These are phyloP conservation scores for Podaxis carcinomalis DNA, from an alignment of 768 basidiomycete species.

Conservation along the genomic window DNA sequence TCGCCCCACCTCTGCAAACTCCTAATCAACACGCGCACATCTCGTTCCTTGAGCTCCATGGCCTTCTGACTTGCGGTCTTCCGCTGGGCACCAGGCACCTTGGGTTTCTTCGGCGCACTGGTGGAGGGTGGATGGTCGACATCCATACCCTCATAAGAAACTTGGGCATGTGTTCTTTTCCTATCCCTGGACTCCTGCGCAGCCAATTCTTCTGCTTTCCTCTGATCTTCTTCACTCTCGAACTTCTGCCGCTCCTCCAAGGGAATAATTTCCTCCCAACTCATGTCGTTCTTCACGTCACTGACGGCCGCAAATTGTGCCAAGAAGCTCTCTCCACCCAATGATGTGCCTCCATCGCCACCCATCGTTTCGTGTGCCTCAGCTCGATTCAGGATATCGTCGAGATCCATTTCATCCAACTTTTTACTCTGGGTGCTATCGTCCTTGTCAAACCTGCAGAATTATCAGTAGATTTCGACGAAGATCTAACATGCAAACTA, in stretches of 20 bases:
- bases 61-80: constrained; percentile 93
- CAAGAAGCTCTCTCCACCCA: constrained; percentile 97
- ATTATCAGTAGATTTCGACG: constrained; percentile 3
- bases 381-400: constrained; percentile 94
- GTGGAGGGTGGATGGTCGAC: constrained; percentile 67
- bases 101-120: constrained; percentile 70
- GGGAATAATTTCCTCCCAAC: constrained; percentile 99
- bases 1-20: constrained; percentile 98
- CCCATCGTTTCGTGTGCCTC: constrained; percentile 95
- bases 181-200: constrained; percentile 67
- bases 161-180: constrained; percentile 81
- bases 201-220: constrained; percentile 66
- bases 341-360: constrained; percentile 83
- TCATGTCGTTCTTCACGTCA: constrained; percentile 98
- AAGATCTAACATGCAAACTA: constrained; percentile 23
- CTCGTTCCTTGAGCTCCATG: constrained; percentile 95
- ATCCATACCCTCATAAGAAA: constrained; percentile 94
- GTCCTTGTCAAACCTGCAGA: constrained; percentile 90
- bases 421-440: constrained; percentile 90
- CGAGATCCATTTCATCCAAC: constrained; percentile 98
- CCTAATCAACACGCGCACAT: constrained; percentile 91
- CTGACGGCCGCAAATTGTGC: constrained; percentile 93
- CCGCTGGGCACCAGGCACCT: constrained; percentile 64
- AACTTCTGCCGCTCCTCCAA: constrained; percentile 82
- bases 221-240: constrained; percentile 69